Evolutionary conservation across 1,284 basidiomycete genomes (phyloP).

Genomic region (Athelia sp.): DNA sequence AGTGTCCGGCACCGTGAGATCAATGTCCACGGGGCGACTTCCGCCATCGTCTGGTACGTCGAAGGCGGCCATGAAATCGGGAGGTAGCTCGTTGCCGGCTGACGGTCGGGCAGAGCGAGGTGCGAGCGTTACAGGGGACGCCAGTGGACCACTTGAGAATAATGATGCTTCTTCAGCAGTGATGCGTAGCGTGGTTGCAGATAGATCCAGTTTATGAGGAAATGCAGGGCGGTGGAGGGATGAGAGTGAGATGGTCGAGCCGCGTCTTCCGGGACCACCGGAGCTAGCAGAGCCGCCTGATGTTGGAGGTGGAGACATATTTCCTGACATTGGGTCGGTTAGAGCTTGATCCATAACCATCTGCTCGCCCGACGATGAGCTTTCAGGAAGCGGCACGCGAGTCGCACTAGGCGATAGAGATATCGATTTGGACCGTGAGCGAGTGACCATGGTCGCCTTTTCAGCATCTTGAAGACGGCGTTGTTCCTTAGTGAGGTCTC

Average conservation of each 20-base stretch:
- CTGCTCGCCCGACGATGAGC: conserved; percentile 9
- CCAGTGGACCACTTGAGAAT: conserved; percentile 46
- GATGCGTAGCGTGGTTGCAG: conserved; percentile 56
- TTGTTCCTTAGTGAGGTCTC: conserved; percentile 60
- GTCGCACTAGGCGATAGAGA: conserved; percentile 22
- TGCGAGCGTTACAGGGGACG: conserved; percentile 73
- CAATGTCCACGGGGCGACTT: conserved; percentile 30
- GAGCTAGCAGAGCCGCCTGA: conserved; percentile 19
- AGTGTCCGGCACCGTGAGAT: conserved; percentile 36
- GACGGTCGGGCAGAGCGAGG: conserved; percentile 64
- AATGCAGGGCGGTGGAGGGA: conserved; percentile 66
- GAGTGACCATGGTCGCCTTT: conserved; percentile 32
- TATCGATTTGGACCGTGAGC: conserved; percentile 20
- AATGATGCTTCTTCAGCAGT: conserved; percentile 55
- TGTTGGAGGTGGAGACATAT: conserved; percentile 25
- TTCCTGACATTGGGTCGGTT: conserved; percentile 13
- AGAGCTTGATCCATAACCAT: background rate
- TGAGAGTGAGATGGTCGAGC: conserved; percentile 71
- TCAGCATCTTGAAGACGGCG: conserved; percentile 44
- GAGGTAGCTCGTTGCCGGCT: conserved; percentile 43
- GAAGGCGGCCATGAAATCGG: conserved; percentile 60
- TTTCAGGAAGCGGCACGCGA: conserved; percentile 11
- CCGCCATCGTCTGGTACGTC: conserved; percentile 30
- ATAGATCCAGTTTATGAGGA: conserved; percentile 70
- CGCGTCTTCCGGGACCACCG: conserved; percentile 40